Percentiles rank a stretch among this genome's conserved stretches.
phyloP scores from a whole-genome alignment of 345 rosid genomes.

The Passiflora organensis region DNA sequence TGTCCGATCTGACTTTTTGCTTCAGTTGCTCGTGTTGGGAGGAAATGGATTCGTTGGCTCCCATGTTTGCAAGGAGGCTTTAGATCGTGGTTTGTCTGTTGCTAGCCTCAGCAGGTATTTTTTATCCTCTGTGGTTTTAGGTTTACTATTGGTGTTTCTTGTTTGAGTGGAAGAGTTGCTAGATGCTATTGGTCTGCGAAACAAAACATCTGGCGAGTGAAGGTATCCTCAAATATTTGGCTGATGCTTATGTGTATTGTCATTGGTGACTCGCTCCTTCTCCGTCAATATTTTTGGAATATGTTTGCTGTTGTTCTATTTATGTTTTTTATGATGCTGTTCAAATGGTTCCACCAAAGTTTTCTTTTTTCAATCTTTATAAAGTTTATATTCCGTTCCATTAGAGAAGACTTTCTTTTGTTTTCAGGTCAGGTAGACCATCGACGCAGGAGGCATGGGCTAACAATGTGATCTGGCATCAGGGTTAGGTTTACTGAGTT shows the following conservation, averaged over 20 bases:
- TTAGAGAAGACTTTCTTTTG: conserved; percentile 4
- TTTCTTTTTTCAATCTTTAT: not conserved
- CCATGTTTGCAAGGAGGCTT: conserved; percentile 80
- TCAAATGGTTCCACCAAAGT: too few species aligned
- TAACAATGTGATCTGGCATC: conserved; percentile 65
- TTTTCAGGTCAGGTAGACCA: conserved; percentile 73
- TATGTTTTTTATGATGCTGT: too few species aligned
- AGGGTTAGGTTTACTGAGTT: conserved; percentile 46
- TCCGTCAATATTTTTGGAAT: not conserved
- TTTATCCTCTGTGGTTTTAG: not conserved
- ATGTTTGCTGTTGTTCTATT: not conserved
- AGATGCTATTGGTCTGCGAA: not conserved
- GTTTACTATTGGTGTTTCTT: conserved; percentile 1
- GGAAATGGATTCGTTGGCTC: conserved; percentile 99
- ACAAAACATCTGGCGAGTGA: not conserved
- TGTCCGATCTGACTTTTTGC: not conserved
- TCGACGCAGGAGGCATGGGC: conserved; percentile 78
- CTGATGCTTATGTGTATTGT: not conserved
- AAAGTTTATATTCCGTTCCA: not conserved
- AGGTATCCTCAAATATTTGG: too few species aligned
- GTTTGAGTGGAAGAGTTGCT: not conserved
- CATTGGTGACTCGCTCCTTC: not conserved
- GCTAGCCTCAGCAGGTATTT: conserved; percentile 94
- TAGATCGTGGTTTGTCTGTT: conserved; percentile 63
- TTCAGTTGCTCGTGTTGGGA: conserved; percentile 90